phyloP scores from a whole-genome alignment of 176 grass and related monocot genomes.

The Microstegium vimineum region DNA sequence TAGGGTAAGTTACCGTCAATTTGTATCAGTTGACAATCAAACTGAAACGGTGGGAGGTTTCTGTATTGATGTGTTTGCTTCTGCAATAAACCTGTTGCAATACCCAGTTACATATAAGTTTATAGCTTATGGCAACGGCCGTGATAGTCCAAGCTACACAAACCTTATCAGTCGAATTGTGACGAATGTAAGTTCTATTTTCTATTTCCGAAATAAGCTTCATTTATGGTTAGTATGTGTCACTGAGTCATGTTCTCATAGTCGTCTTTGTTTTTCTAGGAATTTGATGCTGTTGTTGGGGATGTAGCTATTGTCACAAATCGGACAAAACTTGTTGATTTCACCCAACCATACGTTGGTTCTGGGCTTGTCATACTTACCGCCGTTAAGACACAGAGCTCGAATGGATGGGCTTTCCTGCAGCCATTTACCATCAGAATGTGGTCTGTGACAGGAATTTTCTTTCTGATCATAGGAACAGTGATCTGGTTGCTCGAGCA shows the following conservation, averaged over 20 bases:
- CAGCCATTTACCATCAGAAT: conserved; percentile 74
- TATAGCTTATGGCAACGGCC: conserved; percentile 56
- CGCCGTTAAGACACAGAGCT: conserved; percentile 50
- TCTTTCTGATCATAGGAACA: too few species aligned
- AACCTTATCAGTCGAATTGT: conserved; percentile 41
- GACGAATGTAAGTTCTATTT: conserved; percentile 57
- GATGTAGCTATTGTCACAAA: conserved; percentile 75
- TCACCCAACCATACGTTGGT: conserved; percentile 68
- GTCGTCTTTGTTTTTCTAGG: conserved; percentile 24
- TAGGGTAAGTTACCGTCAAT: conserved; percentile 66
- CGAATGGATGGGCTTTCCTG: conserved; percentile 69
- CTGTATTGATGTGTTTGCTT: conserved; percentile 91
- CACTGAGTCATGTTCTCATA: not conserved
- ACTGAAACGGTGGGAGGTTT: conserved; percentile 49
- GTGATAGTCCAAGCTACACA: conserved; percentile 63
- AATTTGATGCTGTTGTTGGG: conserved; percentile 71
- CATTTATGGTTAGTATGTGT: not conserved
- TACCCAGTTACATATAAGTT: conserved; percentile 74
- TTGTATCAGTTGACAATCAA: conserved; percentile 35
- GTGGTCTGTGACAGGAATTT: too few species aligned
- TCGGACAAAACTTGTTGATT: conserved; percentile 69
- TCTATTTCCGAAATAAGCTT: conserved; percentile 19
- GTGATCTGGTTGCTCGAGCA: conserved; percentile 74
- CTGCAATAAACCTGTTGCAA: conserved; percentile 63
- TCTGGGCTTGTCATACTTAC: conserved; percentile 82